A percentile compares a stretch with the other conserved stretches of the same genome.
phyloP scores from a whole-genome alignment of 176 grass and related monocot species.

The Triticum monococcum region DNA sequence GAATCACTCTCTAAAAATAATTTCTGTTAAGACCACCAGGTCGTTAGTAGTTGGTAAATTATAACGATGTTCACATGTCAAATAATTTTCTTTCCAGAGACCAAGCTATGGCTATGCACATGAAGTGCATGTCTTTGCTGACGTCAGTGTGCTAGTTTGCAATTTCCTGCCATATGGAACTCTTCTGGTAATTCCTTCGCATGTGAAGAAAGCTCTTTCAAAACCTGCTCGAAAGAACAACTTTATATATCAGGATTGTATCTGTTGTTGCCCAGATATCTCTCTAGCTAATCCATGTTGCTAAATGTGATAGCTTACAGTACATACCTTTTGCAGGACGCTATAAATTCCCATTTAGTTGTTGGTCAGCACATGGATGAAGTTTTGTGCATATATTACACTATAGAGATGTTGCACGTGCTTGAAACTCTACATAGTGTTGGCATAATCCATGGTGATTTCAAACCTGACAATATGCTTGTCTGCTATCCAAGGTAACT shows the following conservation, averaged over 20 bases:
- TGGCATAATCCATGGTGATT: slow-evolving; percentile 89
- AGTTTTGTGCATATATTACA: slow-evolving; percentile 93
- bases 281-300: slow-evolving; percentile 15
- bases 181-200: slow-evolving; percentile 72
- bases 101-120: slow-evolving; percentile 67
- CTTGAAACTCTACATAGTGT: slow-evolving; percentile 73
- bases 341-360: slow-evolving; percentile 72
- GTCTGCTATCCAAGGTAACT: slow-evolving; percentile 79
- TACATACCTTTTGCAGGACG: slow-evolving; percentile 57
- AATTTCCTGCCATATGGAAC: slow-evolving; percentile 83
- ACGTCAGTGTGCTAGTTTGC: slow-evolving; percentile 74
- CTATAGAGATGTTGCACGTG: slow-evolving; percentile 80
- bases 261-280: not conserved
- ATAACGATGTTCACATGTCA: slow-evolving; percentile 25
- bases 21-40: slow-evolving; percentile 18
- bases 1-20: not conserved
- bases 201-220: not conserved
- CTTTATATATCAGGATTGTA: slow-evolving; percentile 7
- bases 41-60: not conserved
- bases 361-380: slow-evolving; percentile 68
- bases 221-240: slow-evolving; percentile 12
- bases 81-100: slow-evolving; percentile 57
- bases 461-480: slow-evolving; percentile 95
- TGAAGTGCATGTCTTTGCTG: slow-evolving; percentile 75
- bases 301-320: slow-evolving; percentile 15